Base-by-base conservation (phyloP, 116 monocot species). In the Papilionanthe hybrid region DNA sequence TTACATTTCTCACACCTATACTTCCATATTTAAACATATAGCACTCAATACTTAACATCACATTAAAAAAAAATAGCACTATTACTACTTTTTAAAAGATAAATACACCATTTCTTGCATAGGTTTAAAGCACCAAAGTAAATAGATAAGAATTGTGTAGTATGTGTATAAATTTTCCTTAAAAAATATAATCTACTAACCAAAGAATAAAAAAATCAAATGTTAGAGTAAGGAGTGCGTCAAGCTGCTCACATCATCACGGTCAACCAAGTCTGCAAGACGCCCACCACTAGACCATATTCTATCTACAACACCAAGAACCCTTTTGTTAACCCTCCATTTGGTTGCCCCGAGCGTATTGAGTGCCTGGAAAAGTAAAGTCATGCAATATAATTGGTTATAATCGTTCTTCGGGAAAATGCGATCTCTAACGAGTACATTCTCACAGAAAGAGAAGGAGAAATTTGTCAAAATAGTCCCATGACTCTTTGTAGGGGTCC, bases 251-350 rank as follows among this genome's bases (percentile, higher is more conserved):
- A 98, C 97, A 93, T 98, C 92, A 53, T 88, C 84, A 60, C 91
- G 88, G 76, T 92, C 92, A 85, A 98, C 97, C 80, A 98, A 75
- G 76, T 91, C 92, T 50, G 88, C 94, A 77, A 98, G 86, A 56
- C 92, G 80, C 25, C 97, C 97, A 79, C 97, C 97, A 82, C 90
- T 94, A 2, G 91, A 93, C 97, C 97, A 98, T 84, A 98, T 89
- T 90, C 92, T 98, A 84, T 98, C 97, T 37, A 98, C 86, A 80
- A 92, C 80, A 79, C 87, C 84, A 63, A 98, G 91, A n/a, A 98
- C 91, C 75, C 87, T 88, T 84, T 89, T 92, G 82, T 94, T 98
- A 63, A 98, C 73, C 83, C 91, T 92, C 97, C 97, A 98, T 85
- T 87, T 98, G 58, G 94, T 94, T 80, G 77, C 87, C 18, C 97